These are phyloP conservation scores for Neocucurbitaria cava DNA, from an alignment of 2,329 filamentous ascomycete genomes.

Conservation along the genomic window DNA sequence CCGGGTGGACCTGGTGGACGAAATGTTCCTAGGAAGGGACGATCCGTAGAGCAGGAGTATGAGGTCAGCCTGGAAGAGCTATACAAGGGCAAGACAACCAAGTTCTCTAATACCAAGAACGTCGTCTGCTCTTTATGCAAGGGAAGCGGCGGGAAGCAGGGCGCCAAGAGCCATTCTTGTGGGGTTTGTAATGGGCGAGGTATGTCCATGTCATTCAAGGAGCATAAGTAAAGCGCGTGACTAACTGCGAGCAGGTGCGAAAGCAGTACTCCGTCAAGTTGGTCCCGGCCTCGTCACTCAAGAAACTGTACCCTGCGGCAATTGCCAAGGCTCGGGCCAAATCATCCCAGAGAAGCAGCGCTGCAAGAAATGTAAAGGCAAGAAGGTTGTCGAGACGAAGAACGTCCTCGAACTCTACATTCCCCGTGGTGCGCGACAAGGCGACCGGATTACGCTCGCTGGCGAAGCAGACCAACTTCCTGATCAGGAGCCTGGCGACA, in stretches of 20 bases:
- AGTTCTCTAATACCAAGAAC: slow-evolving; percentile 95
- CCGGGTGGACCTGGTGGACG: slow-evolving; percentile 60
- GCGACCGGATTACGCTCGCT: slow-evolving; percentile 87
- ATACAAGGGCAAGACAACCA: slow-evolving; percentile 98
- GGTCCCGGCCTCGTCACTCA: slow-evolving; percentile 86
- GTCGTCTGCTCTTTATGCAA: slow-evolving; percentile 87
- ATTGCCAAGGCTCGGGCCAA: slow-evolving; percentile 83
- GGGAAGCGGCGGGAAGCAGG: slow-evolving; percentile 88
- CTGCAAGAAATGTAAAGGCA: slow-evolving; percentile 99
- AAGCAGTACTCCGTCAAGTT: slow-evolving; percentile 79
- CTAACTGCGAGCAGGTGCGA: slow-evolving; percentile 59
- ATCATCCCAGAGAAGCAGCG: slow-evolving; percentile 95
- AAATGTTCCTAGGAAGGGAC: slow-evolving; percentile 69
- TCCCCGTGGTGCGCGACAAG: slow-evolving; percentile 77
- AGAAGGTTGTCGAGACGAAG: slow-evolving; percentile 82
- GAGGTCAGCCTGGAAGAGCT: slow-evolving; percentile 91
- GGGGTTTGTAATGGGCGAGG: slow-evolving; percentile 83
- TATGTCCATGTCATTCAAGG: slow-evolving; percentile 33
- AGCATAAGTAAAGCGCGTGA: slow-evolving; percentile 14
- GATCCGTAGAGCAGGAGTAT: slow-evolving; percentile 88
- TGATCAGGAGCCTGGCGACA: slow-evolving; percentile 87
- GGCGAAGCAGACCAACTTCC: slow-evolving; percentile 94
- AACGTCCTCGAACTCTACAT: slow-evolving; percentile 98
- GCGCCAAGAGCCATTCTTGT: slow-evolving; percentile 83
- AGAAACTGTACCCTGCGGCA: slow-evolving; percentile 78